Evolutionary conservation across 2,329 filamentous ascomycete species (phyloP).

Genomic region (Mycosphaerella sp.): DNA sequence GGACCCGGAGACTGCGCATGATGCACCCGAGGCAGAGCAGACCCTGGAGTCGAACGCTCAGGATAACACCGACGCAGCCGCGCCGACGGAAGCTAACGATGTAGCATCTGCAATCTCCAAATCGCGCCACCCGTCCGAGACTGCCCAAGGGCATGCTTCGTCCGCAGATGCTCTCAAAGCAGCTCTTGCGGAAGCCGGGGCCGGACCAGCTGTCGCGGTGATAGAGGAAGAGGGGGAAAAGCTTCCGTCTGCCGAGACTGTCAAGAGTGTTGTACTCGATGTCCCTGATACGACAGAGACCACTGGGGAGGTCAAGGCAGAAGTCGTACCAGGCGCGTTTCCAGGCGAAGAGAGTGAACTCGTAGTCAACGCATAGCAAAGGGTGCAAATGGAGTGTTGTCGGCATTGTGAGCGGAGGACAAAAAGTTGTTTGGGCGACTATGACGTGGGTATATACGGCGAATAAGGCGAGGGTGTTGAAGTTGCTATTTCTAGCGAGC

Average conservation of each 20-base stretch:
- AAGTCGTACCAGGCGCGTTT: conserved; percentile 29
- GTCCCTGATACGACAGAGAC: conserved; percentile 18
- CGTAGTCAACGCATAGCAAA: conserved; percentile 32
- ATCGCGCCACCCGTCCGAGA: conserved; percentile 17
- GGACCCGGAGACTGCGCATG: conserved; percentile 3
- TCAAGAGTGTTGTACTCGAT: conserved; percentile 13
- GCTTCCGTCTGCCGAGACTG: conserved; percentile 7
- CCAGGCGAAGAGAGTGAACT: conserved; percentile 32
- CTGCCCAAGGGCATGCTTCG: conserved; percentile 15
- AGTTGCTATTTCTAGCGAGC: background rate
- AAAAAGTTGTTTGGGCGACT: background rate
- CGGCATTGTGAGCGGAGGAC: background rate
- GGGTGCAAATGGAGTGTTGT: conserved; percentile 25
- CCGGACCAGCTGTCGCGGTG: conserved; percentile 16
- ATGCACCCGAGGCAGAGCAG: conserved; percentile 21
- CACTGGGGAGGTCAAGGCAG: conserved; percentile 19
- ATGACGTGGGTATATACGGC: background rate
- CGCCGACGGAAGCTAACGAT: conserved; percentile 17
- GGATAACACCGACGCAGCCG: conserved; percentile 24
- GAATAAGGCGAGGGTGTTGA: background rate
- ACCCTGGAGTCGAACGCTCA: conserved; percentile 23
- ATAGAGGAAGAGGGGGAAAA: conserved; percentile 8
- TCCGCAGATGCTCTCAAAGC: conserved; percentile 22
- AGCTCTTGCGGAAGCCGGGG: conserved; percentile 22
- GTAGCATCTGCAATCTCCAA: conserved; percentile 16